Conservation (phyloP, 2,329 filamentous ascomycete species). For the Arthroderma sp. region DNA sequence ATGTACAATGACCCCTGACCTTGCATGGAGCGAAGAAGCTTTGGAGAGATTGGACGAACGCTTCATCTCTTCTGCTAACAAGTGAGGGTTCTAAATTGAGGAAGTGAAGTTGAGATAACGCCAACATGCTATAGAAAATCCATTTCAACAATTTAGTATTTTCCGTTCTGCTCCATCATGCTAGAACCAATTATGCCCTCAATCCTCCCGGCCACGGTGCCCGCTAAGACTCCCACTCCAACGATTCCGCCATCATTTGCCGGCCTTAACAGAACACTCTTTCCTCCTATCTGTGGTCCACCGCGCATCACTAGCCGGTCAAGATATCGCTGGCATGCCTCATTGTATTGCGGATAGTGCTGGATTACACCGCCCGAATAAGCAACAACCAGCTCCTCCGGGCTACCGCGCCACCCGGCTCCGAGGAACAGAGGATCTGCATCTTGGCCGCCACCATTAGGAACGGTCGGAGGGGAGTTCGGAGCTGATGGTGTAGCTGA, state of each 20-base stretch:
- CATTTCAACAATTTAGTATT: too few relatives aligned
- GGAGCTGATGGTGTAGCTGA: background rate
- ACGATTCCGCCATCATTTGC: slow-evolving; percentile 40
- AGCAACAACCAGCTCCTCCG: slow-evolving; percentile 54
- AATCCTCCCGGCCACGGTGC: slow-evolving; percentile 21
- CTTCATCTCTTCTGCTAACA: too few relatives aligned
- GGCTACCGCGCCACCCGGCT: slow-evolving; percentile 20
- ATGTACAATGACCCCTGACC: too few relatives aligned
- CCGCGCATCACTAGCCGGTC: slow-evolving; percentile 37
- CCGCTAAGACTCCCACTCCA: slow-evolving; percentile 39
- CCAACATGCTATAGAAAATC: too few relatives aligned
- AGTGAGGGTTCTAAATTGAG: too few relatives aligned
- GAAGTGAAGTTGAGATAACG: too few relatives aligned
- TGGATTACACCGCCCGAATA: slow-evolving; percentile 70
- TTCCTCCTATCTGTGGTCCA: slow-evolving; percentile 29
- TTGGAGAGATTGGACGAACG: too few relatives aligned
- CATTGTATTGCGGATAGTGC: slow-evolving; percentile 58
- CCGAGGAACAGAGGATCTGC: slow-evolving; percentile 7
- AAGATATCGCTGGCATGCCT: slow-evolving; percentile 55
- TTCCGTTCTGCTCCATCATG: background rate
- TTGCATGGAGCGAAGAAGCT: too few relatives aligned
- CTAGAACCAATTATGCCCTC: slow-evolving; percentile 1
- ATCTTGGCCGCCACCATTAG: background rate
- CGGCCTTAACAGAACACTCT: slow-evolving; percentile 37
- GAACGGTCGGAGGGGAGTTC: background rate